phyloP scores from a whole-genome alignment of 2,329 filamentous ascomycete species.

The Aspergillus viridinutans region DNA sequence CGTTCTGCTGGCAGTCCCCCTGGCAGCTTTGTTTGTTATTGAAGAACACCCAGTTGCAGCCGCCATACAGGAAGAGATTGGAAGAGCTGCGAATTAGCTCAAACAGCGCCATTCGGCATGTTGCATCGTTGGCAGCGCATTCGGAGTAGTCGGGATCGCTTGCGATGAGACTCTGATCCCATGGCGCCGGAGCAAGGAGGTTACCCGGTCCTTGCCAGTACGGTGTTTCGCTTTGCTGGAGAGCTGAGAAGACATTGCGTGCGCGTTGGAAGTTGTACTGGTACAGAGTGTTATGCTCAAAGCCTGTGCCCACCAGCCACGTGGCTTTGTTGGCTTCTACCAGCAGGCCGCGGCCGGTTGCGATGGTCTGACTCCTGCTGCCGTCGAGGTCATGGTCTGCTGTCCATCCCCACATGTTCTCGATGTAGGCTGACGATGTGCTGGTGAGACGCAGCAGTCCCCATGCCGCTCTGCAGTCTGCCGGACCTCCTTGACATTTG shows the following conservation, averaged over 20 bases:
- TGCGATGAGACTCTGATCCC: constrained; percentile 15
- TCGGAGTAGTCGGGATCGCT: constrained; percentile 27
- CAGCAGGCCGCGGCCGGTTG: constrained; percentile 39
- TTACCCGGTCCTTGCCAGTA: constrained; percentile 32
- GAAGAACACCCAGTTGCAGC: constrained; percentile 40
- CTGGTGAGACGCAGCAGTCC: constrained; percentile 48
- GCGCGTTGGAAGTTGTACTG: constrained; percentile 45
- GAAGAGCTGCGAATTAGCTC: constrained; percentile 26
- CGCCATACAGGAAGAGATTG: constrained; percentile 36
- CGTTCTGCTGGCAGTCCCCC: constrained; percentile 38
- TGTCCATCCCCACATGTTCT: constrained; percentile 51
- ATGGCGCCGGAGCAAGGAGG: constrained; percentile 27
- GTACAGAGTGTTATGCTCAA: constrained; percentile 48
- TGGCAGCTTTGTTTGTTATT: constrained; percentile 29
- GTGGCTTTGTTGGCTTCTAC: constrained; percentile 40
- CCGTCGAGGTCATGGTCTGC: constrained; percentile 49
- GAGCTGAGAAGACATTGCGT: constrained; percentile 38
- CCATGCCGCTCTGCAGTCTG: constrained; percentile 46
- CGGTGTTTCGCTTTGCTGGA: constrained; percentile 30
- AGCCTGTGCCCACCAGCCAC: constrained; percentile 45
- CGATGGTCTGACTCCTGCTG: constrained; percentile 23
- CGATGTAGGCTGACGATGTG: constrained; percentile 48
- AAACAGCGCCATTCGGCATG: constrained; percentile 36
- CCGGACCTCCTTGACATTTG: constrained; percentile 31
- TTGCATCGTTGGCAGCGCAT: constrained; percentile 24